Conservation (phyloP, 2,329 filamentous ascomycete species). For the Fonsecaea nubica region DNA sequence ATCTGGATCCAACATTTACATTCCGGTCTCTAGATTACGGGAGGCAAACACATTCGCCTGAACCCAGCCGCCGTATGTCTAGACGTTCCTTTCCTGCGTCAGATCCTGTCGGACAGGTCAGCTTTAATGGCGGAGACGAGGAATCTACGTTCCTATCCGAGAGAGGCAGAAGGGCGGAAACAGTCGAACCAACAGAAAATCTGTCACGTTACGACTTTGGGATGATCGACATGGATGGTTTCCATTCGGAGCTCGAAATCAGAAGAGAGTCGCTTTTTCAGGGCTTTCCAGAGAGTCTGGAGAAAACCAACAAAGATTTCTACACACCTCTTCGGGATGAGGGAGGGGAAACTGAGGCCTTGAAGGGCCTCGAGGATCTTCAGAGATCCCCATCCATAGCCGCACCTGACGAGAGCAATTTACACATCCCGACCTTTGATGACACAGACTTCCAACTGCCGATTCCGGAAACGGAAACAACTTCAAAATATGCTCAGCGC, state of each 20-base stretch:
- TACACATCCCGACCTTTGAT: slow-evolving; percentile 48
- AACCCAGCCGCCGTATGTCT: slow-evolving; percentile 40
- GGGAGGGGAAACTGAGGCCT: slow-evolving; percentile 38
- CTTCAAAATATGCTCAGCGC: slow-evolving; percentile 44
- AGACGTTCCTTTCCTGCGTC: slow-evolving; percentile 51
- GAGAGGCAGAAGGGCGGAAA: slow-evolving; percentile 51
- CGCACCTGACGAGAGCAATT: slow-evolving; percentile 31
- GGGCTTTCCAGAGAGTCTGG: slow-evolving; percentile 19
- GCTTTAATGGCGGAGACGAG: slow-evolving; percentile 30
- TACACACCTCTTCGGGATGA: slow-evolving; percentile 47
- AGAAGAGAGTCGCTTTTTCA: slow-evolving; percentile 34
- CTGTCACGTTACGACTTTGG: slow-evolving; percentile 54
- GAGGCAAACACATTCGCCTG: slow-evolving; percentile 2
- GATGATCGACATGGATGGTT: slow-evolving; percentile 57
- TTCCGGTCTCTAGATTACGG: slow-evolving; percentile 37
- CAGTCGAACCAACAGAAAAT: slow-evolving; percentile 47
- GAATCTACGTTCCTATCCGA: slow-evolving; percentile 45
- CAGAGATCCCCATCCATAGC: slow-evolving; percentile 25
- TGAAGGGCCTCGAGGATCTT: slow-evolving; percentile 28
- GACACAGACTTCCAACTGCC: slow-evolving; percentile 37
- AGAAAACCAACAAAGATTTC: slow-evolving; percentile 51
- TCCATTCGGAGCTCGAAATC: slow-evolving; percentile 51
- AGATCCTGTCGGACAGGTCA: slow-evolving; percentile 50
- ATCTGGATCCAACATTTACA: slow-evolving; percentile 34
- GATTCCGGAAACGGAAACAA: slow-evolving; percentile 41